Percentiles rank a stretch among this genome's conserved stretches.
phyloP scores from a whole-genome alignment of 2,329 filamentous ascomycete species.

The Fonsecaea nubica region DNA sequence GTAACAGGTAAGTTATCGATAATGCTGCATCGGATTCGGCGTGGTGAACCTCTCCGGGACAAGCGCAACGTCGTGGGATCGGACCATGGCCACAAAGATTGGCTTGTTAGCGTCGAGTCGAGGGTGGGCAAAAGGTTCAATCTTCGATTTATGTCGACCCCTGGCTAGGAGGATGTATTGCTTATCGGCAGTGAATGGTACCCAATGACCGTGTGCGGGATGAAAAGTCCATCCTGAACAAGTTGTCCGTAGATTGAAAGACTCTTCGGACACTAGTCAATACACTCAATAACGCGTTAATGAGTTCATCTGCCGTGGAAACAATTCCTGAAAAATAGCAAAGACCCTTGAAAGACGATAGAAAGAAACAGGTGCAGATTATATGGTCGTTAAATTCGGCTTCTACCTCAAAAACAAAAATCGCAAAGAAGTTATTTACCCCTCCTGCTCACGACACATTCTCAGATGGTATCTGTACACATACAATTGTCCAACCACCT shows the following conservation, averaged over 20 bases:
- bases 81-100: neutral
- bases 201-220: neutral
- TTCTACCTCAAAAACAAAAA: conserved; percentile 16
- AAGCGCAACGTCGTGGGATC: conserved; percentile 1
- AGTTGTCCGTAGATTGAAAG: neutral
- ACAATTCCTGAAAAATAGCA: neutral
- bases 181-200: neutral
- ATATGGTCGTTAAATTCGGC: conserved; percentile 20
- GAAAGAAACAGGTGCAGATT: conserved; percentile 5
- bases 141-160: neutral
- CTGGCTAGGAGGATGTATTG: neutral
- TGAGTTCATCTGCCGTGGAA: neutral
- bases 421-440: conserved; percentile 8
- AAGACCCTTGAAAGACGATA: neutral
- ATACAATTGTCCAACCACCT: conserved; percentile 10
- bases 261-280: neutral
- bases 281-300: too few relatives aligned
- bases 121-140: neutral
- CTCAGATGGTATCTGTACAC: conserved; percentile 19
- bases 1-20: neutral
- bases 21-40: neutral
- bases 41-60: conserved; percentile 1
- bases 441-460: conserved; percentile 3
- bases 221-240: neutral
- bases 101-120: neutral